Evolutionary conservation across 345 rosid species (phyloP), one percentile per base, ranked within the genome.

Genomic region (Sisymbrium irio): DNA sequence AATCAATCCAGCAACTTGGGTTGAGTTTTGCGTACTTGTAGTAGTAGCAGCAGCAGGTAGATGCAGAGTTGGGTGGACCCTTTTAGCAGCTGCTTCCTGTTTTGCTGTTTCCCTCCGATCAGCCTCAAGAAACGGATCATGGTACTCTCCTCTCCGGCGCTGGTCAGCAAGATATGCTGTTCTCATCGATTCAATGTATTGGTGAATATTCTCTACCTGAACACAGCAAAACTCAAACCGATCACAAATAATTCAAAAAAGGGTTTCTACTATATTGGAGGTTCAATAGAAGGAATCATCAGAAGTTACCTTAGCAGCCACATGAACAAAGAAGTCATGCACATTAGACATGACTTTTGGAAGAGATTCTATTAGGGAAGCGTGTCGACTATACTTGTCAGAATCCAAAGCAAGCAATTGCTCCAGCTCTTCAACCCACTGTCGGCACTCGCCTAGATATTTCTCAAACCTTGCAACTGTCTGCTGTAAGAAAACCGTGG

Each of bases 91-190:
- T 44, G 97, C 99, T 85, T 95, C 97, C 65, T 84, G 91, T 75
- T 89, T 90, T 39, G 99, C 98, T n/a, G 94, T 85, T 85, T 90
- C 96, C 15, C 98, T 87, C 62, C 99, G 77, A 81, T 95, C 98
- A 64, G 99, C 99, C 76, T 90, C 99, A 62, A 95, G 94, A 81
- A 95, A 95, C 7, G 99, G 98, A 76, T 95, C 86, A 72, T 80
- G 83, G 37, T 77, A 81, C 65, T 87, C 91, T 62, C 99, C 99
- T 78, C 87, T 87, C 13, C 81, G 86, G 2, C 92, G 91, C 75
- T 92, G 99, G 66, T 90, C 96, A 72, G 88, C 89, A 41, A 95
- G 97, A 84, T 88, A 95, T 22, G 96, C 93, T 35, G 82, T 75
- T 78, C 85, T 92, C 99, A 92, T 88, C 25, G 99, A 86, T 78